Percentiles rank a stretch among this genome's conserved stretches.
Conservation (phyloP, 345 rosid species). For the Boechera stricta region DNA sequence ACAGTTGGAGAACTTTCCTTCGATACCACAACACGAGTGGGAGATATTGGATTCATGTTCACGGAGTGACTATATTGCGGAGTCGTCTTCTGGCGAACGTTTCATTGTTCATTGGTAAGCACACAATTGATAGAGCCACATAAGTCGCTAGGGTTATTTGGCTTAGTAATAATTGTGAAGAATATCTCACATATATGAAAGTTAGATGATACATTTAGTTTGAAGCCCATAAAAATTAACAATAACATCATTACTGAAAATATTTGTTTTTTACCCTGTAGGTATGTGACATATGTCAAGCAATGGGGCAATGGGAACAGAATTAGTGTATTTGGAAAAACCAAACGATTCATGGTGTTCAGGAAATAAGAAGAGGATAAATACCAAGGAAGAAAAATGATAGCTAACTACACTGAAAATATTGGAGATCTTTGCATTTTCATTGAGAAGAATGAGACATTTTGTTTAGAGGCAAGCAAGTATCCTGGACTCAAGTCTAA, state of each 20-base stretch:
- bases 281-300: too few species aligned
- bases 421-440: conserved; percentile 20
- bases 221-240: too few species aligned
- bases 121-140: not conserved
- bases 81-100: not conserved
- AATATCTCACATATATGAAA: too few species aligned
- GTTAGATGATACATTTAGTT: too few species aligned
- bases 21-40: not conserved
- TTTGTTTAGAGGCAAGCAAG: conserved; percentile 15
- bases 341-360: not conserved
- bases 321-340: too few species aligned
- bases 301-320: too few species aligned
- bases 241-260: too few species aligned
- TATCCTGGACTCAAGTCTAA: not conserved
- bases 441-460: not conserved
- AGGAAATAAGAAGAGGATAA: not conserved
- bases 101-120: not conserved
- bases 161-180: not conserved
- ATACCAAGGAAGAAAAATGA: not conserved
- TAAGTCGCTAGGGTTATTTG: too few species aligned
- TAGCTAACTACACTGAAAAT: not conserved
- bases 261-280: too few species aligned
- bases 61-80: not conserved
- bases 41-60: not conserved
- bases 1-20: not conserved